Conservation (phyloP, 257 asterid species). For the Ehretia macrophylla region DNA sequence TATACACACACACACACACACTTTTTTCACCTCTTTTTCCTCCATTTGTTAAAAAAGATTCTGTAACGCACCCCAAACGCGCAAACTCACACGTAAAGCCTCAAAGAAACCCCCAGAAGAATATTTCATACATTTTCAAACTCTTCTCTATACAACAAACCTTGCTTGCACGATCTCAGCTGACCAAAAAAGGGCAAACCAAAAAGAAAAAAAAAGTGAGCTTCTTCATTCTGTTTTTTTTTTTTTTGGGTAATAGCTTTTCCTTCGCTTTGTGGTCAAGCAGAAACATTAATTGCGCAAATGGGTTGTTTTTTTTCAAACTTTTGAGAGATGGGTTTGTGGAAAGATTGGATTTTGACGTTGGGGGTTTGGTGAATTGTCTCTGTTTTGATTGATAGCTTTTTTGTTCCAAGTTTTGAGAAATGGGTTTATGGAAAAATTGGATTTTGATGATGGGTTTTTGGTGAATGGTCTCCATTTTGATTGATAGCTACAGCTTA, state of each 20-base stretch:
- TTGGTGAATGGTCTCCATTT: not conserved
- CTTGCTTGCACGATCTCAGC: slow-evolving; percentile 62
- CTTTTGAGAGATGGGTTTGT: slow-evolving; percentile 14
- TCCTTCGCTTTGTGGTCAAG: slow-evolving; percentile 36
- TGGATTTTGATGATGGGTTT: slow-evolving; percentile 11
- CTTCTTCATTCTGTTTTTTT: not conserved
- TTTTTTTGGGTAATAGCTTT: slow-evolving; percentile 10
- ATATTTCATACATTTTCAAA: not conserved
- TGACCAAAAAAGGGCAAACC: not conserved
- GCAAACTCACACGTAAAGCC: slow-evolving; percentile 18
- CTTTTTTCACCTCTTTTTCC: too few relatives aligned
- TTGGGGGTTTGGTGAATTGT: slow-evolving; percentile 2
- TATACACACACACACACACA: too few relatives aligned
- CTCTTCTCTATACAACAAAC: slow-evolving; percentile 5
- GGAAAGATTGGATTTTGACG: slow-evolving; percentile 9
- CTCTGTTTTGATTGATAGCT: not conserved
- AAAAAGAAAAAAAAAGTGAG: slow-evolving; percentile 22
- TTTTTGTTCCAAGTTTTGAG: slow-evolving; percentile 2
- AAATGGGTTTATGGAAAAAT: slow-evolving; percentile 14
- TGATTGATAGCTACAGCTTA: not conserved
- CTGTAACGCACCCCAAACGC: slow-evolving; percentile 21
- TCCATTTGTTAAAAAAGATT: slow-evolving; percentile 4
- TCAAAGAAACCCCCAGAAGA: slow-evolving; percentile 4
- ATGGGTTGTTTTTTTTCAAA: slow-evolving; percentile 2
- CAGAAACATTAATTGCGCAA: slow-evolving; percentile 7